A percentile compares a stretch with the other conserved stretches of the same genome.
Evolutionary conservation across 202 grass and related monocot genomes (phyloP).

Genomic region (Dendrocalamus latiflorus): DNA sequence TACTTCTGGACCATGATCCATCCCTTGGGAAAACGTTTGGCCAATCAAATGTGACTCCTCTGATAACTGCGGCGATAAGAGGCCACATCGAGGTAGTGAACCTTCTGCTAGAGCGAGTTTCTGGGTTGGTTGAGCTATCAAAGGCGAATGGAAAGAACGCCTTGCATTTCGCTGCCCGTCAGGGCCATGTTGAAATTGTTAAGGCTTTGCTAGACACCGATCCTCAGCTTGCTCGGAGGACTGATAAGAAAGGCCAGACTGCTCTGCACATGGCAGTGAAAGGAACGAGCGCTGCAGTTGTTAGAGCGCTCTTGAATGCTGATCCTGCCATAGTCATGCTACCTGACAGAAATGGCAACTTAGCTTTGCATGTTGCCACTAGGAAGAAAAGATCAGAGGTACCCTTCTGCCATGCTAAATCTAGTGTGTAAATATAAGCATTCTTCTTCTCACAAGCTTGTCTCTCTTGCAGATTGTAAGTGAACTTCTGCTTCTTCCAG

Average conservation of each 20-base stretch:
- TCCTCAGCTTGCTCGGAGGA: slow-evolving; percentile 82
- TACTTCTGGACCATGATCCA: slow-evolving; percentile 76
- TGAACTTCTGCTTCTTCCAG: slow-evolving; percentile 86
- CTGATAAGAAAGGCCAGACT: slow-evolving; percentile 98
- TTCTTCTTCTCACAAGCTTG: slow-evolving; percentile 20
- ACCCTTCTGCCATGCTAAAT: slow-evolving; percentile 16
- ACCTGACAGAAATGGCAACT: slow-evolving; percentile 93
- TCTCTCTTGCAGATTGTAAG: slow-evolving; percentile 69
- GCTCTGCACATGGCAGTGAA: slow-evolving; percentile 98
- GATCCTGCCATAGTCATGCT: slow-evolving; percentile 95
- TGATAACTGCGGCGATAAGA: slow-evolving; percentile 80
- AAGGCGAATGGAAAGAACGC: slow-evolving; percentile 92
- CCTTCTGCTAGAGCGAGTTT: slow-evolving; percentile 60
- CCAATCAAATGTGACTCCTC: slow-evolving; percentile 89
- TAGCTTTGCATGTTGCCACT: slow-evolving; percentile 87
- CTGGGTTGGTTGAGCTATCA: slow-evolving; percentile 62
- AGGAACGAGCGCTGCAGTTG: slow-evolving; percentile 61
- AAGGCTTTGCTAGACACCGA: slow-evolving; percentile 57
- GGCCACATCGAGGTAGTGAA: slow-evolving; percentile 80
- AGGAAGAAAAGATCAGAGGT: slow-evolving; percentile 97
- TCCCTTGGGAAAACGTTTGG: slow-evolving; percentile 81
- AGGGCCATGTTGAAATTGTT: slow-evolving; percentile 86
- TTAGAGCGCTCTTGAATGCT: slow-evolving; percentile 72
- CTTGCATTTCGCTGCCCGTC: slow-evolving; percentile 84
- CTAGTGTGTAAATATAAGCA: not conserved